Evolutionary conservation across 495 filamentous ascomycete species (phyloP).

Genomic region (Aspergillus funiculosus): DNA sequence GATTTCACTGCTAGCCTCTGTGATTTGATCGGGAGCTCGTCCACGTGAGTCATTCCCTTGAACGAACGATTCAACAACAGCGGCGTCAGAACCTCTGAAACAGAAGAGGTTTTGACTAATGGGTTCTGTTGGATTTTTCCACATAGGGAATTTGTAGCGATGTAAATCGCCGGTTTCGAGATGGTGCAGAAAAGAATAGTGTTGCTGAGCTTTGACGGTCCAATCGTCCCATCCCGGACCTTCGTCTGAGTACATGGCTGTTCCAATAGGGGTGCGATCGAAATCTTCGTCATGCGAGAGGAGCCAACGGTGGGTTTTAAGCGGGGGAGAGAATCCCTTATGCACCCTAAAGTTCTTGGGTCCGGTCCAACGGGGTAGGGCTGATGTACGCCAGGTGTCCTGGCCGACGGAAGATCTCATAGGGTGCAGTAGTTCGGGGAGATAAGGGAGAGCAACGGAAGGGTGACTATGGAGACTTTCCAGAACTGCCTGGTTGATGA

Average conservation of each 20-base stretch:
- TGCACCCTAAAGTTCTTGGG: constrained; percentile 23
- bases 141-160: constrained; percentile 49
- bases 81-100: constrained; percentile 40
- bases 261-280: constrained; percentile 27
- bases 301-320: constrained; percentile 31
- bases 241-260: constrained; percentile 26
- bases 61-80: constrained; percentile 14
- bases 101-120: constrained; percentile 45
- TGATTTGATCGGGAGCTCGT: constrained; percentile 7
- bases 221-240: constrained; percentile 39
- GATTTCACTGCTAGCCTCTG: constrained; percentile 2
- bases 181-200: constrained; percentile 51
- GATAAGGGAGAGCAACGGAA: constrained; percentile 34
- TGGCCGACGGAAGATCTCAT: constrained; percentile 9
- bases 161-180: constrained; percentile 40
- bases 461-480: constrained; percentile 32
- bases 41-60: constrained; percentile 3
- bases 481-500: constrained; percentile 42
- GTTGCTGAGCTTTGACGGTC: constrained; percentile 49
- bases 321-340: constrained; percentile 25
- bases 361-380: constrained; percentile 28
- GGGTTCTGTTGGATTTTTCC: constrained; percentile 39
- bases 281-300: constrained; percentile 19
- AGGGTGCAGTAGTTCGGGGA: constrained; percentile 28
- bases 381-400: constrained; percentile 28